Evolutionary conservation across 306 rosid species (phyloP), one percentile per base, ranked within the genome.

Genomic region (Acacia confusa): DNA sequence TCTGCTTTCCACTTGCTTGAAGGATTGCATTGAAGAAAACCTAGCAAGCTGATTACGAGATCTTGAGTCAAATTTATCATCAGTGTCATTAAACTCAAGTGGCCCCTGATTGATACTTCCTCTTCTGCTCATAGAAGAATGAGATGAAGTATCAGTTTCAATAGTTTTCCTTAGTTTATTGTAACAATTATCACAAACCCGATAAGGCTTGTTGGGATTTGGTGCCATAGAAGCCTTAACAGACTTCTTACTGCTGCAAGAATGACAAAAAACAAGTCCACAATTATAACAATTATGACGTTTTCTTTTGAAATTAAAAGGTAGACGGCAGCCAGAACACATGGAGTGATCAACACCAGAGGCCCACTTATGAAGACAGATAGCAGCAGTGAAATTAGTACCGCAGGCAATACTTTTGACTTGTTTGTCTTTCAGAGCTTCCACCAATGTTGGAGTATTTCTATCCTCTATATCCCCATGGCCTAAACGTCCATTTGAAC

Each of bases 361-460:
- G 65, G 85, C 91, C 95, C 95, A 91, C 87, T 89, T 91, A 79
- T 91, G 95, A 81, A 91, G 95, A 84, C 95, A 91, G 68, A 91
- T 91, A 55, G 90, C 90, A 25, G 91, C 91, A 20, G 92, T 91
- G 74, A 91, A 91, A 81, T 91, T 91, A 60, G 88, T 84, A 72
- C 95, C 95, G 64, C 95, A 91, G 52, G 89, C 91, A 82, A 91
- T 86, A 78, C 92, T 89, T 81, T 87, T 89, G 76, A 91, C 95
- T 86, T 87, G 92, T 75, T 89, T 91, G 79, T 91, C 95, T 81
- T 86, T 91, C 53, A 91, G 88, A 78, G 91, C 88, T 78, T 91
- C 95, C 22, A 91, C 90, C 75, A 89, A 79, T 13, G 88, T 84
- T 47, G 95, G 95, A 70, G 84, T 78, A 67, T 80, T 87, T 75